phyloP scores from a whole-genome alignment of 2,329 filamentous ascomycete species.

The Ceratocystis huliohia region DNA sequence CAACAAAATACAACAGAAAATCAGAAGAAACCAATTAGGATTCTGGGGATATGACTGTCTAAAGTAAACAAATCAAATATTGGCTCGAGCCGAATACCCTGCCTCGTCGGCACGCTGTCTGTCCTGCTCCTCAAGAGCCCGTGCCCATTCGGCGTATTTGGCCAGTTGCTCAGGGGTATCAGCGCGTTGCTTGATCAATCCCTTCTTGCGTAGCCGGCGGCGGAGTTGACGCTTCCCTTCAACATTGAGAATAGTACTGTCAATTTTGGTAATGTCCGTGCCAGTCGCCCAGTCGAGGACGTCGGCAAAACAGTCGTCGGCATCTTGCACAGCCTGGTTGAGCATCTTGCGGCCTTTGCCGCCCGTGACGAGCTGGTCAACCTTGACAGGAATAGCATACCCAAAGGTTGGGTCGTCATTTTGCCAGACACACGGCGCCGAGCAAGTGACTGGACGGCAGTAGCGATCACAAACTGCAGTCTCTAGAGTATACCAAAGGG shows the following conservation, averaged over 20 bases:
- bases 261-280: constrained; percentile 34
- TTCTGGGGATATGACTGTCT: no score
- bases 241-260: constrained; percentile 25
- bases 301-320: constrained; percentile 38
- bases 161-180: constrained; percentile 32
- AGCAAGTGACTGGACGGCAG: constrained; percentile 42
- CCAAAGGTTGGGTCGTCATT: constrained; percentile 48
- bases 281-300: constrained; percentile 34
- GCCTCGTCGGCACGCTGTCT: constrained; percentile 28
- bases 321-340: constrained; percentile 32
- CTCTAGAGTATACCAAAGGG: constrained; percentile 45
- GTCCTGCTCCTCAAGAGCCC: constrained; percentile 30
- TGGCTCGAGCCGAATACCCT: constrained; percentile 25
- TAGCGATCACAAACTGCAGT: constrained; percentile 40
- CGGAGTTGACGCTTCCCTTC: constrained; percentile 37
- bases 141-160: constrained; percentile 33
- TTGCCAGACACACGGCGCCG: constrained; percentile 41
- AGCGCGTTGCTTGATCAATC: constrained; percentile 30
- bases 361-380: constrained; percentile 48
- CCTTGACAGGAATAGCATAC: constrained; percentile 46
- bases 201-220: constrained; percentile 39
- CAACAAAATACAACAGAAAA: background rate
- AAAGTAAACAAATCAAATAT: background rate
- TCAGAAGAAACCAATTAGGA: no score
- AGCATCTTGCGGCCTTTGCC: constrained; percentile 35